These are phyloP conservation scores for Pseudocercospora fuligena DNA, from an alignment of 2,329 filamentous ascomycete species.

Conservation along the genomic window DNA sequence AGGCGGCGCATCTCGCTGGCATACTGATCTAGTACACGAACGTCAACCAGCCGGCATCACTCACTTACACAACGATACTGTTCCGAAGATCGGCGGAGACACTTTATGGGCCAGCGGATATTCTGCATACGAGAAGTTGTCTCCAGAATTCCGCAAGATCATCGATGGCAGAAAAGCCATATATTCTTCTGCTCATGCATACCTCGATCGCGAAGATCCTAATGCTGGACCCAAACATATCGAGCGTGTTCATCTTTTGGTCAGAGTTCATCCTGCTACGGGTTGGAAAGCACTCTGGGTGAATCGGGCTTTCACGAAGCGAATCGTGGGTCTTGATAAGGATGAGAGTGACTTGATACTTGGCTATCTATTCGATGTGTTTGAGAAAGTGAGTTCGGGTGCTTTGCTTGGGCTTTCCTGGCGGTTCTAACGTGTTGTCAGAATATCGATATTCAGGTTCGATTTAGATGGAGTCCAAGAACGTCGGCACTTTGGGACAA, in stretches of 20 bases:
- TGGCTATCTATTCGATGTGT: conserved; percentile 69
- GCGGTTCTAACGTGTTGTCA: not conserved
- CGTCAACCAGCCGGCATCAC: conserved; percentile 66
- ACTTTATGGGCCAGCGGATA: conserved; percentile 76
- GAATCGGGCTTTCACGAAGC: conserved; percentile 70
- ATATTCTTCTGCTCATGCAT: conserved; percentile 68
- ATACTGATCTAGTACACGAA: conserved; percentile 72
- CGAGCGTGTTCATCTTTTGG: conserved; percentile 71
- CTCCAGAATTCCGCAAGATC: conserved; percentile 70
- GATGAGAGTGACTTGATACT: conserved; percentile 72
- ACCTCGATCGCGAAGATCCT: conserved; percentile 67
- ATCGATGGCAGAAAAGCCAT: conserved; percentile 70
- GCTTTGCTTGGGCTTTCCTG: not conserved
- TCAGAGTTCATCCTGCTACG: conserved; percentile 72
- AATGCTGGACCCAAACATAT: conserved; percentile 66
- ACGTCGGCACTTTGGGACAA: conserved; percentile 76
- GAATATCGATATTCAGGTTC: conserved; percentile 72
- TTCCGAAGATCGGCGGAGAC: conserved; percentile 69
- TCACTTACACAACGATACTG: conserved; percentile 49
- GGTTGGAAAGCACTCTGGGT: conserved; percentile 77
- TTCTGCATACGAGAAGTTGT: conserved; percentile 73
- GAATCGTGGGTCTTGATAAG: conserved; percentile 71
- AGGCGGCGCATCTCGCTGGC: conserved; percentile 71
- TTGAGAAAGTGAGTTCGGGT: conserved; percentile 53
- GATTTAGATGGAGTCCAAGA: conserved; percentile 71